Percentiles rank a stretch among this genome's conserved stretches.
These are phyloP conservation scores for Biancaea sappan DNA, from an alignment of 306 rosid species.

Conservation along the genomic window DNA sequence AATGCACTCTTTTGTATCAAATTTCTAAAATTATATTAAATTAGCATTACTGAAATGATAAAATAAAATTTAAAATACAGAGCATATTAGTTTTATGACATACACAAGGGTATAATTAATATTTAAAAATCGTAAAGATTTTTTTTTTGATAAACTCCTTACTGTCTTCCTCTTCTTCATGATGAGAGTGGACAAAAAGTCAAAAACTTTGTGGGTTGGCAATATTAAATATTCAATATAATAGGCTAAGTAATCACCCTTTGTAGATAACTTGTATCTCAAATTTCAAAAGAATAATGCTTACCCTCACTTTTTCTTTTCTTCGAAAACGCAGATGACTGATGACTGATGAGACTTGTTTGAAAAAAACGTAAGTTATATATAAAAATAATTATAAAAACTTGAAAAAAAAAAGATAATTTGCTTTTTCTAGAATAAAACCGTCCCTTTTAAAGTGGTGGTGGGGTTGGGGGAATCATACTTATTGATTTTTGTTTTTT, in stretches of 20 bases:
- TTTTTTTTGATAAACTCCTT: no score
- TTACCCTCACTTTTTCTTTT: conserved; percentile 33
- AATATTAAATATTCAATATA: not conserved
- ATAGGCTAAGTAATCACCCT: conserved; percentile 5
- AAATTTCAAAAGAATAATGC: conserved; percentile 34
- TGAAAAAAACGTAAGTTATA: no score
- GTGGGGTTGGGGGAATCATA: conserved; percentile 13
- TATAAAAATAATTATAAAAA: no score
- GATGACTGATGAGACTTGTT: conserved; percentile 23
- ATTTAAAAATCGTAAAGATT: no score
- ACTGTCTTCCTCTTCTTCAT: not conserved
- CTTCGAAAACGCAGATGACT: conserved; percentile 31
- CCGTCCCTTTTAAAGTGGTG: not conserved
- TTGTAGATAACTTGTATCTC: conserved; percentile 15
- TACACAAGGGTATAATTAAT: no score
- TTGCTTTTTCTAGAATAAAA: conserved; percentile 28
- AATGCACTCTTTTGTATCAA: no score
- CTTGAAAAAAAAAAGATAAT: no score
- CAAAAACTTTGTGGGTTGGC: not conserved
- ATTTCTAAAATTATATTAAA: no score
- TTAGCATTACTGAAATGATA: no score
- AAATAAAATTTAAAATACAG: no score
- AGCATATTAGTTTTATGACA: no score
- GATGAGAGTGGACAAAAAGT: not conserved
- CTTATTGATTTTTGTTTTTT: not conserved